Conservation (phyloP, 495 filamentous ascomycete genomes). For the Aspergillus saccharolyticus region DNA sequence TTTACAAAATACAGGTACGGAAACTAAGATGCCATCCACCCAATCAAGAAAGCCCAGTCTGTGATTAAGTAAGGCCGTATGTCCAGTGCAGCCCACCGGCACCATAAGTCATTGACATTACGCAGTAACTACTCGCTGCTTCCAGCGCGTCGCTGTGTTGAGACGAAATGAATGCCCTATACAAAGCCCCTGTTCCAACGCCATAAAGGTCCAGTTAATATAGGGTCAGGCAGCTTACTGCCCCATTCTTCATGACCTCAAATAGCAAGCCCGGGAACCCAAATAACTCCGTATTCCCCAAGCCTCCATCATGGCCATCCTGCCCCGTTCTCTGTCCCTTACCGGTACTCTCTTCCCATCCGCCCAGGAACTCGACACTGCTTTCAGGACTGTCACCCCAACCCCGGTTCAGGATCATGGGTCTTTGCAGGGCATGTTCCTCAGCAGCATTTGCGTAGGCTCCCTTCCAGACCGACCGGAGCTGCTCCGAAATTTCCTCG, state of each 20-base stretch:
- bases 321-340: constrained; percentile 37
- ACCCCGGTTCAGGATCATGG: constrained; percentile 84
- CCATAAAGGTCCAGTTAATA: constrained; percentile 46
- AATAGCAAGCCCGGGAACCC: constrained; percentile 92
- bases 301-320: constrained; percentile 50
- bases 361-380: constrained; percentile 82
- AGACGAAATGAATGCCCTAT: not conserved
- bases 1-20: not conserved
- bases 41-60: not conserved
- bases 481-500: constrained; percentile 56
- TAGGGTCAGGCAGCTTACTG: constrained; percentile 84
- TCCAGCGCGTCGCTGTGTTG: too few relatives aligned
- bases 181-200: not conserved
- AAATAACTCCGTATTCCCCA: constrained; percentile 82
- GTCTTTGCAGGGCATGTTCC: constrained; percentile 59
- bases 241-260: constrained; percentile 90
- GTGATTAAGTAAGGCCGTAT: not conserved
- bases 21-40: not conserved
- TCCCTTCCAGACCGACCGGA: constrained; percentile 67
- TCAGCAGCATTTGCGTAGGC: constrained; percentile 58
- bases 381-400: constrained; percentile 90
- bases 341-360: constrained; percentile 73
- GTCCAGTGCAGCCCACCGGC: not conserved
- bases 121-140: too few relatives aligned
- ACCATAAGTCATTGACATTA: too few relatives aligned